Evolutionary conservation across 2,329 filamentous ascomycete genomes (phyloP).

Genomic region (Penicillium aurantiogriseum): DNA sequence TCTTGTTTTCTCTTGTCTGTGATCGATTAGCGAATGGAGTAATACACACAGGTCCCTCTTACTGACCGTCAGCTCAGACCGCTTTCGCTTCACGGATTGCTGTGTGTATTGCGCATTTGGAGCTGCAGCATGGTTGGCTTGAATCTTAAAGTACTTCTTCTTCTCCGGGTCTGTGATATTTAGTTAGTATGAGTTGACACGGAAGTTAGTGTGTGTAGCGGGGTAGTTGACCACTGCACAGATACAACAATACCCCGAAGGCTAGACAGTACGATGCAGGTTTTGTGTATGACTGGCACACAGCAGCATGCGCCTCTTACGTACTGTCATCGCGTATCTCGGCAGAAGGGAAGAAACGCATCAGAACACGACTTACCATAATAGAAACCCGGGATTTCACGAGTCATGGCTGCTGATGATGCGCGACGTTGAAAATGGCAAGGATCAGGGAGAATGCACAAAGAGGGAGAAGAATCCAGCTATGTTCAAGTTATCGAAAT

Average conservation of each 20-base stretch:
- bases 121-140: conserved; percentile 53
- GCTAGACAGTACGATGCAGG: not conserved
- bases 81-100: conserved; percentile 59
- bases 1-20: conserved; percentile 32
- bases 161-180: conserved; percentile 48
- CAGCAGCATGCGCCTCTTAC: not conserved
- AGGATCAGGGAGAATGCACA: not conserved
- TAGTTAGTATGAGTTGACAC: not conserved
- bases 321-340: not conserved
- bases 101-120: conserved; percentile 54
- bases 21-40: conserved; percentile 8
- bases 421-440: not conserved
- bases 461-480: not conserved
- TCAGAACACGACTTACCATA: conserved; percentile 27
- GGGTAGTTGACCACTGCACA: not conserved
- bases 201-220: not conserved
- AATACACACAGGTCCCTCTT: not conserved
- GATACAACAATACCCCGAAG: not conserved
- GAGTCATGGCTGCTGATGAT: conserved; percentile 23
- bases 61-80: conserved; percentile 44
- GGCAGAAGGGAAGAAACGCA: not conserved
- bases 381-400: conserved; percentile 36
- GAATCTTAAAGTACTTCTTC: conserved; percentile 67
- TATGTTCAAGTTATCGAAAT: conserved; percentile 1
- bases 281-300: not conserved